phyloP scores from a whole-genome alignment of 2,329 filamentous ascomycete genomes.

The Calonectria fujianensis region DNA sequence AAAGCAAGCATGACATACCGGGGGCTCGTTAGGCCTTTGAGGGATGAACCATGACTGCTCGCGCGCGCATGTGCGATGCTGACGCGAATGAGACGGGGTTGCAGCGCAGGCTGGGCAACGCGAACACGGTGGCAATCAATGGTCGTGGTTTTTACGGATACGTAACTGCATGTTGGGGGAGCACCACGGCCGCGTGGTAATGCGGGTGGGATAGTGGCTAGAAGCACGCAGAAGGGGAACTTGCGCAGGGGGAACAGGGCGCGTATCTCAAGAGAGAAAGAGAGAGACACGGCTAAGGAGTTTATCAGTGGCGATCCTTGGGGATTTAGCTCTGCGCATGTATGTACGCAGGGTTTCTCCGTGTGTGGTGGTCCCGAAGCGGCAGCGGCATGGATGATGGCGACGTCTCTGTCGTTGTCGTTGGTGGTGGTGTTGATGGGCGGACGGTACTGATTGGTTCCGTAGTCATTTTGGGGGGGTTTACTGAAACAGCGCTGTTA shows the following conservation, averaged over 20 bases:
- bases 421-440: conserved; percentile 19
- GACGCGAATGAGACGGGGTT: conserved; percentile 24
- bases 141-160: conserved; percentile 13
- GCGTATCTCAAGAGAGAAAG: neutral
- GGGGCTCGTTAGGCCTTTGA: conserved; percentile 13
- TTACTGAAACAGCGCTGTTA: conserved; percentile 21
- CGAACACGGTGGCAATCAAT: conserved; percentile 13
- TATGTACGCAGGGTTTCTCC: conserved; percentile 4
- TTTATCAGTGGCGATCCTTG: conserved; percentile 7
- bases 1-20: conserved; percentile 17
- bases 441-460: neutral
- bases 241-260: conserved; percentile 35
- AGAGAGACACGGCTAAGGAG: conserved; percentile 9
- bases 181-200: conserved; percentile 18
- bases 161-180: conserved; percentile 13
- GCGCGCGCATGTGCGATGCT: conserved; percentile 11
- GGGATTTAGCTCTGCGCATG: neutral
- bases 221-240: conserved; percentile 20
- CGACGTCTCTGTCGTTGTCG: neutral
- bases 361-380: conserved; percentile 11
- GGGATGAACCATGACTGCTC: conserved; percentile 28
- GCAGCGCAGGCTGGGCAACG: conserved; percentile 21
- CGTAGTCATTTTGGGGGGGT: neutral
- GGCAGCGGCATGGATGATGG: conserved; percentile 24
- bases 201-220: conserved; percentile 18